Percentiles rank a stretch among this genome's conserved stretches.
Conservation (phyloP, 2,329 filamentous ascomycete genomes). For the Beauveria scarabaeidicola region DNA sequence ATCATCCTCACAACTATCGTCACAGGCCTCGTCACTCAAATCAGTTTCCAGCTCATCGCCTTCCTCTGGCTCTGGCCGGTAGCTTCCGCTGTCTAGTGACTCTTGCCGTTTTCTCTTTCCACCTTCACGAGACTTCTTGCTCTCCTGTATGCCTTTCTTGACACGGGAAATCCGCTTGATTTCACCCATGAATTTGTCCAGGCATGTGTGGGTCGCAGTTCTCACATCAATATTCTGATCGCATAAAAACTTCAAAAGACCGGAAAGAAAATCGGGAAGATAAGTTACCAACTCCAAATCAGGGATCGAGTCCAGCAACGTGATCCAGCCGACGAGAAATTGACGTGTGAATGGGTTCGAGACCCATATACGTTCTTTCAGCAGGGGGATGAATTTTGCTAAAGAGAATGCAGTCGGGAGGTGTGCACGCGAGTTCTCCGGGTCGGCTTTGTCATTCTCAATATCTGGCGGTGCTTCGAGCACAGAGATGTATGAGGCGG, state of each 20-base stretch:
- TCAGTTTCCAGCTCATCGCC: slow-evolving; percentile 53
- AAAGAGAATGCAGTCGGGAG: slow-evolving; percentile 87
- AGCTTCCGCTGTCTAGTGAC: slow-evolving; percentile 59
- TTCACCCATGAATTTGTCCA: slow-evolving; percentile 85
- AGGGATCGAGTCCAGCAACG: slow-evolving; percentile 87
- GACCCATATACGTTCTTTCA: slow-evolving; percentile 90
- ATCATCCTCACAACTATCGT: slow-evolving; percentile 69
- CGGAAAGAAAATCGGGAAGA: slow-evolving; percentile 82
- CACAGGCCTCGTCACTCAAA: slow-evolving; percentile 47
- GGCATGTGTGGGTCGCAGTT: slow-evolving; percentile 76
- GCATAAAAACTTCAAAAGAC: slow-evolving; percentile 83
- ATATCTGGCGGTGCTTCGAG: slow-evolving; percentile 51
- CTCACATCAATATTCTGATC: slow-evolving; percentile 93
- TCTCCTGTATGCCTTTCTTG: slow-evolving; percentile 86
- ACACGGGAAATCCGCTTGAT: slow-evolving; percentile 91
- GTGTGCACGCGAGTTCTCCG: slow-evolving; percentile 34
- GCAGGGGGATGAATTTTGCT: slow-evolving; percentile 78
- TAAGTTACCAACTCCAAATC: slow-evolving; percentile 92
- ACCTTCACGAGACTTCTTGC: slow-evolving; percentile 60
- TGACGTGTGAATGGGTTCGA: slow-evolving; percentile 91
- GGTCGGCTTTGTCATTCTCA: slow-evolving; percentile 37
- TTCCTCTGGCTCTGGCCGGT: slow-evolving; percentile 49
- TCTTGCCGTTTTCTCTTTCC: slow-evolving; percentile 61
- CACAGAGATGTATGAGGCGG: slow-evolving; percentile 87
- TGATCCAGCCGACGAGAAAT: slow-evolving; percentile 95